Evolutionary conservation across 306 rosid species (phyloP).

Genomic region (Senna tora): DNA sequence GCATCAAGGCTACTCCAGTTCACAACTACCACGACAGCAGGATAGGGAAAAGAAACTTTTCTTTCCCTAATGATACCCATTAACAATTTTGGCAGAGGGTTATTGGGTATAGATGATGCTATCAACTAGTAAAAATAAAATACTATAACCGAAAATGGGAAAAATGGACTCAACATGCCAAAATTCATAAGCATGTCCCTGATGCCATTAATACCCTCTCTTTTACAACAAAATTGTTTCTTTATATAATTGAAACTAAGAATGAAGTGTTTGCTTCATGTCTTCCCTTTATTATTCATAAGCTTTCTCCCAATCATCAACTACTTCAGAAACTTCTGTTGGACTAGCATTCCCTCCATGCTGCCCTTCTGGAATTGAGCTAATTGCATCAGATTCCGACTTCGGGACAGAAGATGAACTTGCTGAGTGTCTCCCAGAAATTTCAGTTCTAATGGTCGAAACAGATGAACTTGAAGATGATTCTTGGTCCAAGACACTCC

Average conservation of each 20-base stretch:
- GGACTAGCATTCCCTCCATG: conserved; percentile 36
- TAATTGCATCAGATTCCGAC: conserved; percentile 42
- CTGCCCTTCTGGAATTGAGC: conserved; percentile 36
- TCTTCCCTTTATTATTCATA: conserved; percentile 44
- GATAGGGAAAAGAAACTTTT: not conserved
- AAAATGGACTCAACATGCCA: conserved; percentile 34
- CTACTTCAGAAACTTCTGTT: conserved; percentile 61
- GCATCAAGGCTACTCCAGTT: not conserved
- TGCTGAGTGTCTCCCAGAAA: conserved; percentile 18
- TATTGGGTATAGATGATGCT: too few relatives aligned
- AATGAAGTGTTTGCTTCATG: conserved; percentile 11
- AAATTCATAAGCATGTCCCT: conserved; percentile 35
- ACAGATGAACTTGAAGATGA: conserved; percentile 49
- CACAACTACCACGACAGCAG: not conserved
- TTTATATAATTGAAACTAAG: too few relatives aligned
- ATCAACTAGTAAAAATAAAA: not conserved
- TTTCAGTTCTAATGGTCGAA: conserved; percentile 34
- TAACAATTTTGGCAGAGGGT: too few relatives aligned
- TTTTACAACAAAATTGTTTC: conserved; percentile 1
- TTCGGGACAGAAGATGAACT: conserved; percentile 23
- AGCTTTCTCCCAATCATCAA: conserved; percentile 94
- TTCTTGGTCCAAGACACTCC: conserved; percentile 69
- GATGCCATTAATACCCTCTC: conserved; percentile 29
- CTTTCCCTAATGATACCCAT: too few relatives aligned
- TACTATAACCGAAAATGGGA: not conserved